Percentiles rank a stretch among this genome's conserved stretches.
Conservation (phyloP, 305 asterid species). For the Euphrasia arctica region DNA sequence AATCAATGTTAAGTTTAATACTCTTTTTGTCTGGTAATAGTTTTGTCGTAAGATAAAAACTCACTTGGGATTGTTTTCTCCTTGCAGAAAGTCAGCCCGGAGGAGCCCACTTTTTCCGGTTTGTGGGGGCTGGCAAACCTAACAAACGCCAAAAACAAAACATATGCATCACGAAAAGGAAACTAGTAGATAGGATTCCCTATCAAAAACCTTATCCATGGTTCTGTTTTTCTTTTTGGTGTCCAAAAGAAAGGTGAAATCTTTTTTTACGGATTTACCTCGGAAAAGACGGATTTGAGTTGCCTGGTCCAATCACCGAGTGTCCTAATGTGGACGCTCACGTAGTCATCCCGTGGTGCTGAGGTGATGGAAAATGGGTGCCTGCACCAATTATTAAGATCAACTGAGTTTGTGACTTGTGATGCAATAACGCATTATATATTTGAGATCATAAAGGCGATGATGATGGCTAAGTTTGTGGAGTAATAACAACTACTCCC, state of each 20-base stretch:
- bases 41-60: no score
- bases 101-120: slow-evolving; percentile 80
- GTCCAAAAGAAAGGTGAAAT: no score
- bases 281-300: slow-evolving; percentile 68
- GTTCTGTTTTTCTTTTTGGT: no score
- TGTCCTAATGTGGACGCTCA: slow-evolving; percentile 84
- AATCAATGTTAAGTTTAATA: no score
- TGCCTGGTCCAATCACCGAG: slow-evolving; percentile 94
- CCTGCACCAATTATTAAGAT: slow-evolving; percentile 36
- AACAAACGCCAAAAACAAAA: slow-evolving; percentile 28
- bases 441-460: no score
- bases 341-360: slow-evolving; percentile 77
- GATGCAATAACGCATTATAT: background rate
- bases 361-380: slow-evolving; percentile 95
- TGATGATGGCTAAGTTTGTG: background rate
- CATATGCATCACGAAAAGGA: background rate
- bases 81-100: slow-evolving; percentile 55
- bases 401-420: slow-evolving; percentile 11
- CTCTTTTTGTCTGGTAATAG: no score
- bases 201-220: no score
- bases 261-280: slow-evolving; percentile 54
- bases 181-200: no score
- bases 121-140: slow-evolving; percentile 78
- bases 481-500: background rate
- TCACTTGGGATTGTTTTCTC: slow-evolving; percentile 70